phyloP scores from a whole-genome alignment of 768 basidiomycete species.

The Collybia sordida region DNA sequence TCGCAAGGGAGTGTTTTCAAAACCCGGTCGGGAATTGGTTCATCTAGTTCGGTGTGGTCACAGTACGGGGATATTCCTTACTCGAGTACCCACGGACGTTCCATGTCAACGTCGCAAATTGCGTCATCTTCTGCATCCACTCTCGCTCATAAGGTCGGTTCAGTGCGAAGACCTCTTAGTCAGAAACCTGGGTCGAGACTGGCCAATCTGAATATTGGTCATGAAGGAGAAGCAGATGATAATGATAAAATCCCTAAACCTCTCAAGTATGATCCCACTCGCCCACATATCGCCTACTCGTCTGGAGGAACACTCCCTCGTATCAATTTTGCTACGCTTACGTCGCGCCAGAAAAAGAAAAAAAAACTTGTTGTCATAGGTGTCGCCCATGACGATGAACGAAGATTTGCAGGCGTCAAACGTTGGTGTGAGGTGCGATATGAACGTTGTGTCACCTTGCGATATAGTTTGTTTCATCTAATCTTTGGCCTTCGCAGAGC shows the following conservation, averaged over 20 bases:
- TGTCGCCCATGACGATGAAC: conserved; percentile 55
- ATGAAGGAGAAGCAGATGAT: conserved; percentile 21
- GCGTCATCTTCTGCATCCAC: conserved; percentile 6
- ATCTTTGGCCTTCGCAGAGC: conserved; percentile 38
- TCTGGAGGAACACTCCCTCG: conserved; percentile 30
- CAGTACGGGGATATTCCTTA: conserved; percentile 17
- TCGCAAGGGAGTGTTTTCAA: conserved; percentile 32
- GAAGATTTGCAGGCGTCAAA: conserved; percentile 66
- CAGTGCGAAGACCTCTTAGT: conserved; percentile 28
- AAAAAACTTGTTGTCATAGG: conserved; percentile 74
- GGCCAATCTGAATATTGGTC: conserved; percentile 15
- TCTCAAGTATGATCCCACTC: conserved; percentile 16
- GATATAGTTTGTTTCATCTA: not conserved
- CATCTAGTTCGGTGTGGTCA: conserved; percentile 30
- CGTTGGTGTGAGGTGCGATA: conserved; percentile 72
- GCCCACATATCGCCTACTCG: conserved; percentile 37
- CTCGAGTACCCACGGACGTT: conserved; percentile 9
- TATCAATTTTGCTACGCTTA: conserved; percentile 37
- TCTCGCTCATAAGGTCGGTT: conserved; percentile 7
- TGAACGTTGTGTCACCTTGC: not conserved
- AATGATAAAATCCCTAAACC: conserved; percentile 23
- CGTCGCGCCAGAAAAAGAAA: conserved; percentile 45
- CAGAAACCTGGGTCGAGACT: conserved; percentile 25
- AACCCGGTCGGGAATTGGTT: conserved; percentile 21
- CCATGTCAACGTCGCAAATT: conserved; percentile 13